These are phyloP conservation scores for Litsea cubeba DNA, from an alignment of 164 flowering plant genomes.

Conservation along the genomic window DNA sequence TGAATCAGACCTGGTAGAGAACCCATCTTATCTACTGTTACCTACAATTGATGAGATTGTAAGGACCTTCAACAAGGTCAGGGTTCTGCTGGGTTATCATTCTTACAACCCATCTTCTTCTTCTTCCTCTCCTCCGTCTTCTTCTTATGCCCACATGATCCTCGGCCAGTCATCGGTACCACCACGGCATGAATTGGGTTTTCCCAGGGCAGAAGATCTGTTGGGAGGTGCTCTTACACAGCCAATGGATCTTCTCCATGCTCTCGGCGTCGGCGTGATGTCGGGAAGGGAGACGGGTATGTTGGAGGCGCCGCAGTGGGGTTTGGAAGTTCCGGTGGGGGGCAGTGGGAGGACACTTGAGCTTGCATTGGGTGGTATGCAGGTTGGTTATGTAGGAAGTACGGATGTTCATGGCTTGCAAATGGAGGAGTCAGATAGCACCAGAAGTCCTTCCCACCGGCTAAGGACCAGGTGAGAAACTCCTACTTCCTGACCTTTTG, in stretches of 20 bases:
- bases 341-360: background rate
- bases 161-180: background rate
- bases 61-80: conserved; percentile 23
- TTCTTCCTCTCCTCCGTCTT: background rate
- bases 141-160: background rate
- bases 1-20: conserved; percentile 29
- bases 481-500: too few relatives aligned
- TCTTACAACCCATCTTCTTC: background rate
- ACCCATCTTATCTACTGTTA: conserved; percentile 26
- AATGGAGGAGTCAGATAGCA: conserved; percentile 11
- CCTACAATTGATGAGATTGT: conserved; percentile 32
- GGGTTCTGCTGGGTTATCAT: conserved; percentile 19
- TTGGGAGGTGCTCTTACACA: conserved; percentile 10
- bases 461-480: background rate
- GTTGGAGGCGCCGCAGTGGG: background rate
- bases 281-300: background rate
- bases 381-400: background rate
- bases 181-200: conserved; percentile 1
- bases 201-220: conserved; percentile 7
- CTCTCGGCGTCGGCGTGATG: background rate
- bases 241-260: conserved; percentile 10
- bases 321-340: background rate
- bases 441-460: conserved; percentile 12
- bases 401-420: background rate
- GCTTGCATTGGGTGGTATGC: background rate